Base-by-base conservation (phyloP, 352 stramenopile species). In the Phytopythium mirpurense region DNA sequence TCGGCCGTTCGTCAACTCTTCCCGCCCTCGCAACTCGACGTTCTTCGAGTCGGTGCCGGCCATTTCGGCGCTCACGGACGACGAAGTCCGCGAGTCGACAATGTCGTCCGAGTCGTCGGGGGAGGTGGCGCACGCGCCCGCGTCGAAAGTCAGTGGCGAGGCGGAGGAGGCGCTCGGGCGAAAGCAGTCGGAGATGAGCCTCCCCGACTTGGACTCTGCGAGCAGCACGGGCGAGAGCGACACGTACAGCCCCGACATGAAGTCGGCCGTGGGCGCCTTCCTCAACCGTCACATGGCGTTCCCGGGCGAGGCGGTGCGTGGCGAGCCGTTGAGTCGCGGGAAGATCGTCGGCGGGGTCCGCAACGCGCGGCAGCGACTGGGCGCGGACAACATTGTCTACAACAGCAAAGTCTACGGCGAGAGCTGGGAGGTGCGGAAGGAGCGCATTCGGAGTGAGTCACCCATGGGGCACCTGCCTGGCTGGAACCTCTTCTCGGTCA, bases 401-500 rank as follows among this genome's bases (percentile, higher is more conserved):
- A 77, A 88, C 51, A 77, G 77, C 63, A 83, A 90, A 47, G 62
- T 90, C n/a, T 90, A 81, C 52, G 78, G 78, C 12, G 78, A 91
- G 55, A 81, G 75, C 47, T 91, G 80, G 80, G 74, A 81, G 27
- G 74, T 78, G 29, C 62, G 72, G 1, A 72, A 81, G 36, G 68
- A 72, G 27, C 76, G 78, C 7, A 89, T 91, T 21, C 78, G 74
- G 23, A 56, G 44, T 4, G 76, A 69, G 90, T 95, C 74, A 23
- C 83, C 68, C 29, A 90, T 79, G 72, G 88, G 74, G n/a, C 70
- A 85, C 8, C 53, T 87, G 21, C 72, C 81, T 12, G 90, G 86
- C 5, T 98, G 89, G 88, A 73, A 97, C 52, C 67, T 98, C 11
- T 83, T 90, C 36, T 91, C 86, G 14, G 86, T 98, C 44, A 98